Percentiles rank a stretch among this genome's conserved stretches.
Evolutionary conservation across 129 eudicot genomes (phyloP).

Genomic region (Artemisia tridentata): DNA sequence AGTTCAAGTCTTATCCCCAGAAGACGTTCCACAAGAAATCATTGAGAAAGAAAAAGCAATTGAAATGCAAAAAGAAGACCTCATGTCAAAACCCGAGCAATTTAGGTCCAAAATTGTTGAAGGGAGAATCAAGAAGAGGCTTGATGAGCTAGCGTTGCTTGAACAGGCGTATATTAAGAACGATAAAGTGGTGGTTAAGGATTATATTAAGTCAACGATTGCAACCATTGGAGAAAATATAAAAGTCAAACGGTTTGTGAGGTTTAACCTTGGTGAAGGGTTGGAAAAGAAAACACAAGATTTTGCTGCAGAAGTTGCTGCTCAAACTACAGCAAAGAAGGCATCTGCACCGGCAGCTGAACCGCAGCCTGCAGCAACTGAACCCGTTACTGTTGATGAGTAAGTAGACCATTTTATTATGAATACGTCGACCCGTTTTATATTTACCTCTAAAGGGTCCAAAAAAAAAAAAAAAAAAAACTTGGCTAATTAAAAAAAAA

Average conservation of each 20-base stretch:
- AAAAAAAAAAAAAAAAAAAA: too few species aligned
- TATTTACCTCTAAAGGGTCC: too few species aligned
- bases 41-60: constrained; percentile 75
- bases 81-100: constrained; percentile 85
- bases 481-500: too few species aligned
- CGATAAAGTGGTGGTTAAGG: constrained; percentile 80
- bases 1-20: constrained; percentile 58
- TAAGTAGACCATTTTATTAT: constrained; percentile 38
- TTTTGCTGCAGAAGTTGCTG: constrained; percentile 99
- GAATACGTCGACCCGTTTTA: not conserved
- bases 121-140: constrained; percentile 84
- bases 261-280: constrained; percentile 93
- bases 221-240: constrained; percentile 91
- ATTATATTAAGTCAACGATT: constrained; percentile 81
- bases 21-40: constrained; percentile 71
- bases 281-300: constrained; percentile 81
- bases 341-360: constrained; percentile 45
- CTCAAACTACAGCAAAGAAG: constrained; percentile 79
- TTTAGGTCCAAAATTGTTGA: constrained; percentile 84
- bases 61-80: constrained; percentile 96
- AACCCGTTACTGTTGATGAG: constrained; percentile 52
- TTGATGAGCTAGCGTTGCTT: constrained; percentile 84
- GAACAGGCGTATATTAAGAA: constrained; percentile 92
- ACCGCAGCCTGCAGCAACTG: constrained; percentile 46
- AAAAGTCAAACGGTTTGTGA: constrained; percentile 77